These are phyloP conservation scores for Oehlia diaphana DNA, from an alignment of 192 early-diverging fungal genomes.

Conservation along the genomic window DNA sequence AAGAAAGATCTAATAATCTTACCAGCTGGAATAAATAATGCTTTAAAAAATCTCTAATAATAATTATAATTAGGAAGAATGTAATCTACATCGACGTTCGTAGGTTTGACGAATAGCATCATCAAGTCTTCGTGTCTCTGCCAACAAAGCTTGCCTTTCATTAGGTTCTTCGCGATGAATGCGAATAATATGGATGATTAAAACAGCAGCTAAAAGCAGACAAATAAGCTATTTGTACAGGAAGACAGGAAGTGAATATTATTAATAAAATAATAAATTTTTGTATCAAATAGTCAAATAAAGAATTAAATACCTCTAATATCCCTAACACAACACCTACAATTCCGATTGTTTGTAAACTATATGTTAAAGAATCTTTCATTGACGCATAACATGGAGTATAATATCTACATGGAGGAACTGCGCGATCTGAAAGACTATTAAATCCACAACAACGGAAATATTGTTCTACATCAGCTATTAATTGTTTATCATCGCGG, in stretches of 20 bases:
- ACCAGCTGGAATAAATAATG: too few species aligned
- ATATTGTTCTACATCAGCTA: neutral
- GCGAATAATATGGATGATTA: neutral
- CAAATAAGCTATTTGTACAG: neutral
- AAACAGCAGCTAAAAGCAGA: neutral
- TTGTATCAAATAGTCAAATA: neutral
- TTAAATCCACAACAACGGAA: slow-evolving; percentile 3
- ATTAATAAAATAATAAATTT: neutral
- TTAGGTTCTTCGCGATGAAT: neutral
- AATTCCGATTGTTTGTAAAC: neutral
- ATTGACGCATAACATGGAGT: neutral
- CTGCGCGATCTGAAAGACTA: neutral
- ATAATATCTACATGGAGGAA: neutral
- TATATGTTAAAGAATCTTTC: neutral
- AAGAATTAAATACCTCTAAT: neutral
- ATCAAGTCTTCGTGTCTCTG: neutral
- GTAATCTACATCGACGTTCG: neutral
- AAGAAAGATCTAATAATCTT: too few species aligned
- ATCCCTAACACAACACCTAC: neutral
- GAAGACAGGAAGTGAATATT: neutral
- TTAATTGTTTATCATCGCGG: neutral
- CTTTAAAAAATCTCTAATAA: too few species aligned
- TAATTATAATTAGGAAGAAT: too few species aligned
- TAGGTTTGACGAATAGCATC: slow-evolving; percentile 2
- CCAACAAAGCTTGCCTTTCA: slow-evolving; percentile 1